These are phyloP conservation scores for Corchorus capsularis DNA, from an alignment of 345 rosid genomes.

Conservation along the genomic window DNA sequence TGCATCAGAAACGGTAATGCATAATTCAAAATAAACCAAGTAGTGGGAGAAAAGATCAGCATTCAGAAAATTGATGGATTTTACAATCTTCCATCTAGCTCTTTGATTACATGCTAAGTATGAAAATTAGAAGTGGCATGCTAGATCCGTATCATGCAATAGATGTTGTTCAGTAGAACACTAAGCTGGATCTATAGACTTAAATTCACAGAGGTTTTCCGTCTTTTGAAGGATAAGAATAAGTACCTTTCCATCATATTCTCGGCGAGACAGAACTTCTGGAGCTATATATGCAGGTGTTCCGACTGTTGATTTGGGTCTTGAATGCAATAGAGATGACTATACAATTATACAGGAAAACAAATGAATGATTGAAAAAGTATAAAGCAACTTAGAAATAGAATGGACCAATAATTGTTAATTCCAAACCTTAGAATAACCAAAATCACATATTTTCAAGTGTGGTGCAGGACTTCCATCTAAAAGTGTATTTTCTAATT, in stretches of 20 bases:
- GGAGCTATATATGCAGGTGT: conserved; percentile 97
- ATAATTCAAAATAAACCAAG: background rate
- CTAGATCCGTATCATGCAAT: background rate
- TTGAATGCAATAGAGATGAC: conserved; percentile 90
- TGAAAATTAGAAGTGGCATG: conserved; percentile 12
- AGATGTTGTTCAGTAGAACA: background rate
- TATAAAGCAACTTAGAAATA: background rate
- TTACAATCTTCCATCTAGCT: conserved; percentile 11
- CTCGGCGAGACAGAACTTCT: conserved; percentile 83
- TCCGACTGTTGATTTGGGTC: conserved; percentile 93
- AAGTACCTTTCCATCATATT: conserved; percentile 83
- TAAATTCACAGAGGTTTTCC: background rate
- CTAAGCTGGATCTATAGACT: background rate
- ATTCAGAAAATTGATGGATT: conserved; percentile 20
- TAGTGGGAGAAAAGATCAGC: background rate
- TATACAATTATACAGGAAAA: conserved; percentile 25
- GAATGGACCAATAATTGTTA: background rate
- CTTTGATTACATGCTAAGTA: conserved; percentile 1
- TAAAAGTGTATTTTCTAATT: conserved; percentile 84
- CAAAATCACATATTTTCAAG: conserved; percentile 89
- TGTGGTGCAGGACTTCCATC: conserved; percentile 96
- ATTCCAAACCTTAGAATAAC: conserved; percentile 78
- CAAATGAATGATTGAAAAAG: conserved; percentile 13
- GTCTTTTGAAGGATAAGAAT: background rate
- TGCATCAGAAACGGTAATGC: background rate